A percentile compares a stretch with the other conserved stretches of the same genome.
Evolutionary conservation across 495 filamentous ascomycete genomes (phyloP).

Genomic region (Choiromyces venosus): DNA sequence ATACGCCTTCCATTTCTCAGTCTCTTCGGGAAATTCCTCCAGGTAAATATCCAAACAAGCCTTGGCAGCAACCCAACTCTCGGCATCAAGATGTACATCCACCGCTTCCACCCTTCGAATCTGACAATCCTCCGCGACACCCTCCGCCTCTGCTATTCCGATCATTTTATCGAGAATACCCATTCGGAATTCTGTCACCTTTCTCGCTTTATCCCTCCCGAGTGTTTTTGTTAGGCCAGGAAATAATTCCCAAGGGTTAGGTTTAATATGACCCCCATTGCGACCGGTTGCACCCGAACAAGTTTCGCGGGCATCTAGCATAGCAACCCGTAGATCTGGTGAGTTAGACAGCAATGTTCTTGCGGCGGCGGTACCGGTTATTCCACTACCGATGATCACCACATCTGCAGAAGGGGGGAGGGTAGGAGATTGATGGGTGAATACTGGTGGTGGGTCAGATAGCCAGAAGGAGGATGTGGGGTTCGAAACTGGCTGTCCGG

Average conservation of each 20-base stretch:
- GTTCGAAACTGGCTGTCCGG: conserved; percentile 45
- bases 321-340: conserved; percentile 34
- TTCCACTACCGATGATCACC: conserved; percentile 60
- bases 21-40: conserved; percentile 44
- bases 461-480: conserved; percentile 60
- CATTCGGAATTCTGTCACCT: conserved; percentile 44
- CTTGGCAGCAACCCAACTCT: conserved; percentile 44
- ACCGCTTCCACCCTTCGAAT: conserved; percentile 43
- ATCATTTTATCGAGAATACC: conserved; percentile 38
- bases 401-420: conserved; percentile 49
- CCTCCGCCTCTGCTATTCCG: conserved; percentile 37
- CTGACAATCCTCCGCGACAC: conserved; percentile 31
- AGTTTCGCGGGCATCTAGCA: conserved; percentile 45
- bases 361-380: conserved; percentile 55
- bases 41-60: conserved; percentile 38
- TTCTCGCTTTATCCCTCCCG: conserved; percentile 36
- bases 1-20: conserved; percentile 28
- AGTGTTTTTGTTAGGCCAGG: conserved; percentile 28
- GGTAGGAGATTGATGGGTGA: conserved; percentile 46
- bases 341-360: conserved; percentile 46
- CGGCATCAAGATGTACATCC: conserved; percentile 44
- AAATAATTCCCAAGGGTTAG: conserved; percentile 43
- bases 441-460: conserved; percentile 49
- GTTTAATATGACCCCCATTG: conserved; percentile 47
- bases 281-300: conserved; percentile 46